phyloP scores from a whole-genome alignment of 495 filamentous ascomycete species.

The Chaetomium cochliodes region DNA sequence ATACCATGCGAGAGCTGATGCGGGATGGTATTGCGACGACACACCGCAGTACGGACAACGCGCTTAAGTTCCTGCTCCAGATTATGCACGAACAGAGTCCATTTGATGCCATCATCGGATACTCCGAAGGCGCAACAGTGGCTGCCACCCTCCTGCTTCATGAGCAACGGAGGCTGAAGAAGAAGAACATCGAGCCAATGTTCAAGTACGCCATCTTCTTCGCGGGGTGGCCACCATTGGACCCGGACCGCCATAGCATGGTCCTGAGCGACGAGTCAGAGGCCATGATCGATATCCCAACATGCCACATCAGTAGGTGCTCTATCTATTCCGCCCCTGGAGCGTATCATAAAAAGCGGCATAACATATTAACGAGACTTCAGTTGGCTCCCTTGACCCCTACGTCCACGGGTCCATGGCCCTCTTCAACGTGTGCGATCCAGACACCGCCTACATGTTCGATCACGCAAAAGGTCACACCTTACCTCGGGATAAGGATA shows the following conservation, averaged over 20 bases:
- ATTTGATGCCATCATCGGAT: conserved; percentile 57
- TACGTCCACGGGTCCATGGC: conserved; percentile 57
- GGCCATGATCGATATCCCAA: conserved; percentile 53
- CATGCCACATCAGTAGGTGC: conserved; percentile 55
- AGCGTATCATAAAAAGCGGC: not conserved
- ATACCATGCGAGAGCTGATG: conserved; percentile 53
- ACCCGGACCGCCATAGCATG: conserved; percentile 45
- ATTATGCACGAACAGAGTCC: conserved; percentile 53
- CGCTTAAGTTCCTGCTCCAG: conserved; percentile 45
- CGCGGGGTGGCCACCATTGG: conserved; percentile 56
- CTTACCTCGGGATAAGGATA: conserved; percentile 51
- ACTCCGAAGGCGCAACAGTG: conserved; percentile 61
- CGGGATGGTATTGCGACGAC: conserved; percentile 47
- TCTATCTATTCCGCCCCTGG: conserved; percentile 4
- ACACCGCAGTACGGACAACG: conserved; percentile 43
- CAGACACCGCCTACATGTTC: conserved; percentile 55
- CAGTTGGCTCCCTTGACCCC: conserved; percentile 56
- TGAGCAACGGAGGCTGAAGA: conserved; percentile 48
- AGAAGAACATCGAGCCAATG: conserved; percentile 47
- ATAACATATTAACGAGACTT: not conserved
- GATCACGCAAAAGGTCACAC: conserved; percentile 60
- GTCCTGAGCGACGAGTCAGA: conserved; percentile 56
- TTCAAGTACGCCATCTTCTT: conserved; percentile 60
- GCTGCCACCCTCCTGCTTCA: conserved; percentile 56
- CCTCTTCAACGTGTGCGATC: conserved; percentile 59